Base-by-base conservation (phyloP, 2,329 filamentous ascomycete genomes). In the Tolypocladium cylindrosporum region DNA sequence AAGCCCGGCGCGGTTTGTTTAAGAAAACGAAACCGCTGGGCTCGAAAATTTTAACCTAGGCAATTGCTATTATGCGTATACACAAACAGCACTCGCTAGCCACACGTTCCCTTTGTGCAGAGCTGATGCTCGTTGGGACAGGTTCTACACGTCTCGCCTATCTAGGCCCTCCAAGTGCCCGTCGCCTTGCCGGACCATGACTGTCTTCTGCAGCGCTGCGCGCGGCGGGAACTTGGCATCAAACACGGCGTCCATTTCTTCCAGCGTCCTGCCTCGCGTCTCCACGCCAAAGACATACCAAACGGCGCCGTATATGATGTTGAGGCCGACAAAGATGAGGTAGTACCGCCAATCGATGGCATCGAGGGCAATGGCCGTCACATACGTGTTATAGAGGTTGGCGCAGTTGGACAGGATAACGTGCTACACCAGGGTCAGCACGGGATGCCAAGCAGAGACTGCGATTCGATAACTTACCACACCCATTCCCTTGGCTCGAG, bases 211-310 rank as follows among this genome's bases (percentile, higher is more conserved):
- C 51, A 75, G 61, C 37, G 73, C 73, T 6, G 72, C 72, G 52
- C 72, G 70, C 31, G 71, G 71, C 27, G 71, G 71, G 57, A 66
- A 72, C 54, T 67, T 71, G 8, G 71, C 67, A 36, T 70, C 62
- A 57, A 73, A 73, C 45, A 79, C 77, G 4, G 68, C 69, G 40
- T 77, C 72, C 61, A 79, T 63, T 61, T 79, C 76, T 60, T 79
- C 76, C 31, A 79, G 70, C 54, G 75, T 70, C 24, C 68, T 62
- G 1, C 68, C 68, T 7, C 67, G 62, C 1, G 68, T 70, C 56
- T 70, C 68, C 13, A 70, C 67, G 34, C 67, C 68, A 42, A 70
- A 58, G 8, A 67, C n/a, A 51, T 63, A 70, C 68, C 67, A 70
- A 13, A 67, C 39, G 34, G 53, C 56, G 36, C 61, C 43, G 45